Percentiles rank a stretch among this genome's conserved stretches.
phyloP scores from a whole-genome alignment of 129 eudicot species.

The Helianthus annuus region DNA sequence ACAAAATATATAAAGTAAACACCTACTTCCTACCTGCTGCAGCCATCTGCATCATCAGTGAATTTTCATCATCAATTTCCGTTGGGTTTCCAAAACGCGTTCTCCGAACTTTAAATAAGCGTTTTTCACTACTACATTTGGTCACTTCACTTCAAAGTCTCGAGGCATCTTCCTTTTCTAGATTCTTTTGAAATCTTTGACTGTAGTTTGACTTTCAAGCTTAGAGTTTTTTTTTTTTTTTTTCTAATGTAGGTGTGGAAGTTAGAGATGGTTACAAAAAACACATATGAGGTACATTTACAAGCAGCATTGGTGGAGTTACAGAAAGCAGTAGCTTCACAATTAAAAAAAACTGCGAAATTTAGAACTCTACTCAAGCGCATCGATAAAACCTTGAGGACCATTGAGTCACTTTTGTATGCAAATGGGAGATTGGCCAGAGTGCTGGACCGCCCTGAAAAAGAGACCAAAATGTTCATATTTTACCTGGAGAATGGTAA shows the following conservation, averaged over 20 bases:
- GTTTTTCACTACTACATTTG: no score
- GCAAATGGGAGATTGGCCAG: constrained; percentile 1
- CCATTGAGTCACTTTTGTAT: constrained; percentile 8
- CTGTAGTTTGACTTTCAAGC: no score
- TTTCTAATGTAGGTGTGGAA: neutral
- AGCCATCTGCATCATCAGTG: no score
- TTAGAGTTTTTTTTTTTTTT: neutral
- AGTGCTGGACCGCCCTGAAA: constrained; percentile 17
- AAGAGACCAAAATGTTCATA: constrained; percentile 23
- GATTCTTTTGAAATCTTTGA: no score
- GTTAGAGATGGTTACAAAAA: constrained; percentile 8
- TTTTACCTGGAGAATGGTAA: constrained; percentile 18
- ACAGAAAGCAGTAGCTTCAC: neutral
- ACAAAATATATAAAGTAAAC: no score
- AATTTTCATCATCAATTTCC: no score
- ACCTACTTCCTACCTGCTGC: no score
- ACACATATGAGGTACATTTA: constrained; percentile 5
- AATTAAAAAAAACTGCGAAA: constrained; percentile 3
- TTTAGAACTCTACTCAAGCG: constrained; percentile 31
- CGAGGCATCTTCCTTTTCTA: no score
- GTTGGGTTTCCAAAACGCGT: no score
- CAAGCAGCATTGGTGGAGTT: constrained; percentile 16
- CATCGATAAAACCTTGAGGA: constrained; percentile 18
- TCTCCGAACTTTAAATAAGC: no score
- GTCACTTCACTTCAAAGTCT: no score